Percentiles rank a stretch among this genome's conserved stretches.
Conservation (phyloP, 495 filamentous ascomycete genomes). For the Entonaema liquescens region DNA sequence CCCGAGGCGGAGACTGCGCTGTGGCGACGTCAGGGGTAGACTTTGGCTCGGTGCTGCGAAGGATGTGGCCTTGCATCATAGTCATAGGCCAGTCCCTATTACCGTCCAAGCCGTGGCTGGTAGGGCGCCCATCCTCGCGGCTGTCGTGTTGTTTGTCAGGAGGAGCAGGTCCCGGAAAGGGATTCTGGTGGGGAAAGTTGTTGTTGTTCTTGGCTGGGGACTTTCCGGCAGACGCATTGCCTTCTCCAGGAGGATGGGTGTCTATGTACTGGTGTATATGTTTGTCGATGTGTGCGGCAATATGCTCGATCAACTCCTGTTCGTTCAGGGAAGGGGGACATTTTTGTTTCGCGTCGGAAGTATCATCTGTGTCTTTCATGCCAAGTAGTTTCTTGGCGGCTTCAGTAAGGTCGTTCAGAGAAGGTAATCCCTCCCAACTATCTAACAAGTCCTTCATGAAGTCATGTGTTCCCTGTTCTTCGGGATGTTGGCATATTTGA, state of each 20-base stretch:
- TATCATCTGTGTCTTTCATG: slow-evolving; percentile 1
- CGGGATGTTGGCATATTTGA: slow-evolving; percentile 24
- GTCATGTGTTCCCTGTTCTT: slow-evolving; percentile 20
- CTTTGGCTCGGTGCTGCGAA: slow-evolving; percentile 9
- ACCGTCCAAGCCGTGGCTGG: slow-evolving; percentile 41
- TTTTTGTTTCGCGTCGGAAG: background rate
- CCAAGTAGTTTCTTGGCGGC: slow-evolving; percentile 25
- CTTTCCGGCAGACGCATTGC: background rate
- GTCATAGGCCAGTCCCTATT: slow-evolving; percentile 42
- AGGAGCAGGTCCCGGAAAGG: background rate
- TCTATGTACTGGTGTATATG: slow-evolving; percentile 29
- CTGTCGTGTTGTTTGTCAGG: slow-evolving; percentile 7
- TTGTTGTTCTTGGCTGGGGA: background rate
- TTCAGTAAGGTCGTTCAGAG: slow-evolving; percentile 19
- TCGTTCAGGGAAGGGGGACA: background rate
- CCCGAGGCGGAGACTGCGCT: slow-evolving; percentile 11
- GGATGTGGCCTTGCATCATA: slow-evolving; percentile 12
- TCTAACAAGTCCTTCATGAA: slow-evolving; percentile 18
- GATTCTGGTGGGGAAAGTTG: background rate
- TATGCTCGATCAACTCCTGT: slow-evolving; percentile 30
- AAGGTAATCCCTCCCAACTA: slow-evolving; percentile 22
- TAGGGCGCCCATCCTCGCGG: slow-evolving; percentile 12
- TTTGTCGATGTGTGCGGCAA: slow-evolving; percentile 24
- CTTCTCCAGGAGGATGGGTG: background rate
- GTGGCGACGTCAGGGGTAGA: slow-evolving; percentile 11